Evolutionary conservation across 129 eudicot species (phyloP).

Genomic region (Logfia minima): DNA sequence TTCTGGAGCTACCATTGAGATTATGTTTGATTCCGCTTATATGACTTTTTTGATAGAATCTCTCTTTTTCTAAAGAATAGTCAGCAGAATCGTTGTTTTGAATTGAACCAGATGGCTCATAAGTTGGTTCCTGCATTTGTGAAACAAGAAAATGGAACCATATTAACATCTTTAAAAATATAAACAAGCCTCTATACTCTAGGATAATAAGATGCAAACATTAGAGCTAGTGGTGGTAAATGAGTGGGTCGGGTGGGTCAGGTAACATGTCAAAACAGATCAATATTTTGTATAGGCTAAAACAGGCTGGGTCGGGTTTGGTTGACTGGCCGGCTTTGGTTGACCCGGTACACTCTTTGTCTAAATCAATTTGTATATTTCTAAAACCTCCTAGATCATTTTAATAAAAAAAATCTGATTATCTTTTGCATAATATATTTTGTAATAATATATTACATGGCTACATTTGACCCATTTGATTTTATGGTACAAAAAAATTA

Average conservation of each 20-base stretch:
- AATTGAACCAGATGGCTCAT: conserved; percentile 41
- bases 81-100: conserved; percentile 45
- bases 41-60: conserved; percentile 28
- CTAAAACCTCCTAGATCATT: no score
- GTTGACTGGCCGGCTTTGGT: no score
- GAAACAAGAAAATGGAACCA: conserved; percentile 25
- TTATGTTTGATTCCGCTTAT: conserved; percentile 37
- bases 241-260: neutral
- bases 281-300: no score
- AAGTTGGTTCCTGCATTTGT: conserved; percentile 54
- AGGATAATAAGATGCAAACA: neutral
- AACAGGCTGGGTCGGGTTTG: no score
- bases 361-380: no score
- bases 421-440: no score
- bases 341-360: no score
- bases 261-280: neutral
- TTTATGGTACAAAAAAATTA: neutral
- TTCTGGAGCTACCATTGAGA: conserved; percentile 25
- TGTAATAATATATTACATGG: no score
- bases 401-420: no score
- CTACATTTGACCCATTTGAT: neutral
- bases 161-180: neutral
- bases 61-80: conserved; percentile 40
- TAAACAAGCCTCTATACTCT: neutral
- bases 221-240: neutral